These are phyloP conservation scores for Tuber microsphaerosporum DNA, from an alignment of 495 filamentous ascomycete genomes.

Conservation along the genomic window DNA sequence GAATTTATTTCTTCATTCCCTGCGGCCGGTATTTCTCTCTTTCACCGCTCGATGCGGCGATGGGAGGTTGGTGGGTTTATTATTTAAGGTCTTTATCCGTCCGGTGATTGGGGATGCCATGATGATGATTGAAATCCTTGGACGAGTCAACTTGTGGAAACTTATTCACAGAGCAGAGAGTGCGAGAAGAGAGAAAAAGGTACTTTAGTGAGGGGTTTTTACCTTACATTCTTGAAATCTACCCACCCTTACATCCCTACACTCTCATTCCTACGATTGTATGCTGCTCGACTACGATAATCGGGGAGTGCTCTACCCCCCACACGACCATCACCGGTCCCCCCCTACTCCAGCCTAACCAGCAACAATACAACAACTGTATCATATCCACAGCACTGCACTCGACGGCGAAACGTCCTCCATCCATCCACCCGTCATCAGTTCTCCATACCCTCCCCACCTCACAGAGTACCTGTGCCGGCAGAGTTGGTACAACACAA, in stretches of 20 bases:
- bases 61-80: not conserved
- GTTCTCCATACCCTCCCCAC: not conserved
- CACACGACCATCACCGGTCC: not conserved
- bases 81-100: constrained; percentile 3
- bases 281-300: not conserved
- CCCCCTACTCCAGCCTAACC: not conserved
- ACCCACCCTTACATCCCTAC: not conserved
- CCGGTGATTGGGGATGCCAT: not conserved
- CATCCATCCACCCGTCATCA: not conserved
- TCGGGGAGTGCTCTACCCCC: not conserved
- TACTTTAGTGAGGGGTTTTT: not conserved
- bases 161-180: not conserved
- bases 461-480: not conserved
- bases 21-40: not conserved
- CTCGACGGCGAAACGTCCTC: not conserved
- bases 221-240: not conserved
- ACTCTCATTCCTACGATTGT: not conserved
- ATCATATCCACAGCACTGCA: not conserved
- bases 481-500: not conserved
- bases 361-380: not conserved
- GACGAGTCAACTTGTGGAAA: not conserved
- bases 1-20: not conserved
- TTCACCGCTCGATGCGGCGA: not conserved
- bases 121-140: not conserved
- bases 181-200: not conserved